These are phyloP conservation scores for Pythium aristosporum DNA, from an alignment of 352 stramenopile species.

Conservation along the genomic window DNA sequence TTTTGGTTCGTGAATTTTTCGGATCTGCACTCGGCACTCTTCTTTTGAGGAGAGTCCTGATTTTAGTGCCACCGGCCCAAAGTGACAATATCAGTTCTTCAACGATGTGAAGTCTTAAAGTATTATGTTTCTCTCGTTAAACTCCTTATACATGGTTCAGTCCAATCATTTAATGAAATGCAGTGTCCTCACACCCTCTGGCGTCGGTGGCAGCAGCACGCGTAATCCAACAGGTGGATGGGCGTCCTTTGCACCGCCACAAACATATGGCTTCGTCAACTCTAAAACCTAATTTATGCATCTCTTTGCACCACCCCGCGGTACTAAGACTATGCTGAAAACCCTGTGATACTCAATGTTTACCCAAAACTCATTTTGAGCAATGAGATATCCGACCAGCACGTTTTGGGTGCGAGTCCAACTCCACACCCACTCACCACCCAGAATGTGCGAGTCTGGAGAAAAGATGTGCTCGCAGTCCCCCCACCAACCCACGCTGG, in stretches of 20 bases:
- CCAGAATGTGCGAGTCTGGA: not conserved
- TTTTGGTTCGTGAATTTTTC: constrained; percentile 12
- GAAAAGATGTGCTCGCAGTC: constrained; percentile 3
- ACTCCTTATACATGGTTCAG: not conserved
- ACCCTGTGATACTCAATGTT: not conserved
- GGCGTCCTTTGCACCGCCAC: not conserved
- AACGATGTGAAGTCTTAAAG: not conserved
- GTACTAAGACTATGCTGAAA: not conserved
- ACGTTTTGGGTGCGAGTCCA: not conserved
- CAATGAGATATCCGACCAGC: not conserved
- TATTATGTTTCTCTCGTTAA: not conserved
- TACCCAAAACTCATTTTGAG: not conserved
- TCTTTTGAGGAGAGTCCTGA: not conserved
- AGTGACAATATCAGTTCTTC: constrained; percentile 7
- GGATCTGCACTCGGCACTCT: not conserved
- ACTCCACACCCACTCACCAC: not conserved
- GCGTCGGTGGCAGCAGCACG: not conserved
- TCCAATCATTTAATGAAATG: not conserved
- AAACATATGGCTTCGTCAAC: not conserved
- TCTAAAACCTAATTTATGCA: not conserved
- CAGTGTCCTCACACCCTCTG: not conserved
- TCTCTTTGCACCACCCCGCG: too few species aligned
- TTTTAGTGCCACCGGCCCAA: constrained; percentile 2
- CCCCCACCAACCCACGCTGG: not conserved
- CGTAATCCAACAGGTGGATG: not conserved